These are phyloP conservation scores for Diplodia sapinea DNA, from an alignment of 2,329 filamentous ascomycete species.

Conservation along the genomic window DNA sequence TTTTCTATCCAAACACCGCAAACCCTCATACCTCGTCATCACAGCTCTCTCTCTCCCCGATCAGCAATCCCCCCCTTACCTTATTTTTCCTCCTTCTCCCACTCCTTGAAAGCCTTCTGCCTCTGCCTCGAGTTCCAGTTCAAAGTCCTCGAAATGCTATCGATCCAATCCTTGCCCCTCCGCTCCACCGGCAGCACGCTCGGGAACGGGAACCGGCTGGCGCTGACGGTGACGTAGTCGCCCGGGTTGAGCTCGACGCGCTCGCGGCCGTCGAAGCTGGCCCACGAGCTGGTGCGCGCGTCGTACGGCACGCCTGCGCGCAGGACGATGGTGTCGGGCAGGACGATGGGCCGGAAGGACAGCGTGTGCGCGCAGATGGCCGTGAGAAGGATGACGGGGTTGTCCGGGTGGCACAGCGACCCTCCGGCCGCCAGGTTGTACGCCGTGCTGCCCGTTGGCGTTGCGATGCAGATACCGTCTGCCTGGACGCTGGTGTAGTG, in stretches of 20 bases:
- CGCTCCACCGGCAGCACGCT: constrained; percentile 73
- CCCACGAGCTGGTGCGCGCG: constrained; percentile 87
- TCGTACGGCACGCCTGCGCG: constrained; percentile 94
- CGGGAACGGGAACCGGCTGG: constrained; percentile 80
- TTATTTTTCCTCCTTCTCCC: constrained; percentile 30
- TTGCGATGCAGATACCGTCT: constrained; percentile 91
- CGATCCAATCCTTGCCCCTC: constrained; percentile 79
- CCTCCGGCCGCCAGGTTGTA: constrained; percentile 97
- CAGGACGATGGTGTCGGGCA: constrained; percentile 94
- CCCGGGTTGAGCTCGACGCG: constrained; percentile 75
- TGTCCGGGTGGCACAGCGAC: constrained; percentile 92
- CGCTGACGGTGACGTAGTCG: constrained; percentile 85
- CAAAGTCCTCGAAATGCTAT: constrained; percentile 77
- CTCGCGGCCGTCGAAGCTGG: constrained; percentile 95
- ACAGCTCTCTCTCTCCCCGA: neutral
- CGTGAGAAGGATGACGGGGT: constrained; percentile 92
- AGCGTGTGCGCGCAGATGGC: constrained; percentile 94
- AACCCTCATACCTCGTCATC: neutral
- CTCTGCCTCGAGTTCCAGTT: constrained; percentile 82
- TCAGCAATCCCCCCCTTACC: too few species aligned
- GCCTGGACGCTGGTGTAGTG: constrained; percentile 94
- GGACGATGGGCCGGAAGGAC: constrained; percentile 93
- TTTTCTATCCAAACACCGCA: neutral
- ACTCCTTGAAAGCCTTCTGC: constrained; percentile 67
- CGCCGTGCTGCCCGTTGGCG: constrained; percentile 90